These are phyloP conservation scores for Cantharellus cinnabarinus DNA, from an alignment of 768 basidiomycete genomes.

Conservation along the genomic window DNA sequence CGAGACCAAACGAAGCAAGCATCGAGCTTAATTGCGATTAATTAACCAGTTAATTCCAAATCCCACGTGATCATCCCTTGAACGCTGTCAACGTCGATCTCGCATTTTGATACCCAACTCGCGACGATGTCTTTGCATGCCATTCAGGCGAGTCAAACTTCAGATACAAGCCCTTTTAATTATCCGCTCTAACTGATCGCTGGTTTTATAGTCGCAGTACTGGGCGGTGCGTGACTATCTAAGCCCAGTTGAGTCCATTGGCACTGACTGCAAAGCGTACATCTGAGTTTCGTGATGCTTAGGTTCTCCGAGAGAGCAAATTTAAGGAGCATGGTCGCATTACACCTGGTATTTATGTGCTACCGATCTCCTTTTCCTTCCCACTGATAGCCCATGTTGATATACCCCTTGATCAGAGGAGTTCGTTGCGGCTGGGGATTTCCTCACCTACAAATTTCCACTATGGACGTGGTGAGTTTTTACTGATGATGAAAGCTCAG, in stretches of 20 bases:
- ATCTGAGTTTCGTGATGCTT: slow-evolving; percentile 5
- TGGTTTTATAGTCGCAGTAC: slow-evolving; percentile 63
- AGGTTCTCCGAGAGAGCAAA: slow-evolving; percentile 95
- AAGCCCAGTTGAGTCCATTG: slow-evolving; percentile 35
- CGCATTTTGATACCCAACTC: neutral
- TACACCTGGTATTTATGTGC: slow-evolving; percentile 44
- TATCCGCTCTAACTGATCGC: slow-evolving; percentile 48
- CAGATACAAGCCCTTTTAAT: neutral
- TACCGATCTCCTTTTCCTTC: slow-evolving; percentile 10
- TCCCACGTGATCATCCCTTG: neutral
- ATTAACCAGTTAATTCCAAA: neutral
- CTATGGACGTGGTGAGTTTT: slow-evolving; percentile 79
- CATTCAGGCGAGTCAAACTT: slow-evolving; percentile 7
- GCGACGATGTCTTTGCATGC: slow-evolving; percentile 9
- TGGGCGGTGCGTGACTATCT: slow-evolving; percentile 91
- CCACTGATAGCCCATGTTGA: slow-evolving; percentile 3
- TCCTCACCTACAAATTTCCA: slow-evolving; percentile 92
- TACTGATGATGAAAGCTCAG: neutral
- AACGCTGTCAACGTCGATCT: neutral
- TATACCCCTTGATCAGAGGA: slow-evolving; percentile 42
- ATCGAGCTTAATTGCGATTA: too few relatives aligned
- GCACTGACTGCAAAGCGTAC: neutral
- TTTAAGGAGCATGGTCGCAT: slow-evolving; percentile 98
- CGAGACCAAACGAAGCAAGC: neutral
- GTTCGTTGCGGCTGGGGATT: slow-evolving; percentile 95